phyloP scores from a whole-genome alignment of 2,329 filamentous ascomycete species.

The Calcarisporium arbuscula region DNA sequence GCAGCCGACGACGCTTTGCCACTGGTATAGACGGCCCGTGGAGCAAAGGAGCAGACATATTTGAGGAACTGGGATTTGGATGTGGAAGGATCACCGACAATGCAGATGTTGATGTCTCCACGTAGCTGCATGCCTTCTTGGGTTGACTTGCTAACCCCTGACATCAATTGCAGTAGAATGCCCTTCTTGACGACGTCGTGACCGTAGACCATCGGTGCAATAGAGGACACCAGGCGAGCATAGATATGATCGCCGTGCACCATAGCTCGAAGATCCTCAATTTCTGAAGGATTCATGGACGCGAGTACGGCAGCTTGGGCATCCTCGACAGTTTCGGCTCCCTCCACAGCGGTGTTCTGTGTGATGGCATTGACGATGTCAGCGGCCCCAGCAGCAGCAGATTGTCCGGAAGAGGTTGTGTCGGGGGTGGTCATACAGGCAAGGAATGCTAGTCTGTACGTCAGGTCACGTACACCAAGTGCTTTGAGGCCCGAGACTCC shows the following conservation, averaged over 20 bases:
- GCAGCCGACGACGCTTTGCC: constrained; percentile 96
- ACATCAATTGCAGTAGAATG: constrained; percentile 85
- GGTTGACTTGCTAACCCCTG: constrained; percentile 89
- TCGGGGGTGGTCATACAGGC: constrained; percentile 95
- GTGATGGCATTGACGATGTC: constrained; percentile 85
- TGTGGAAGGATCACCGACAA: constrained; percentile 94
- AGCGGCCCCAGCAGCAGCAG: constrained; percentile 54
- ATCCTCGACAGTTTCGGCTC: constrained; percentile 67
- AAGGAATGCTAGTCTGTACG: constrained; percentile 93
- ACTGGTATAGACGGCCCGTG: constrained; percentile 92
- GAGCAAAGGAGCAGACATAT: constrained; percentile 95
- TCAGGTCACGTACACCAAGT: constrained; percentile 88
- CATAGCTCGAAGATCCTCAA: constrained; percentile 86
- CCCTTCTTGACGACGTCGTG: constrained; percentile 98
- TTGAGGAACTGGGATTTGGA: constrained; percentile 98
- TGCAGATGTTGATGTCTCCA: constrained; percentile 98
- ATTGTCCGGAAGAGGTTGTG: constrained; percentile 70
- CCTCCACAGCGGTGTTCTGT: constrained; percentile 52
- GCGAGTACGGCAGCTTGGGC: constrained; percentile 83
- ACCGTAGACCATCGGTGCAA: constrained; percentile 95
- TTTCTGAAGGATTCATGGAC: constrained; percentile 79
- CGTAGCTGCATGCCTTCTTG: constrained; percentile 91
- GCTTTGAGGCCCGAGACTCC: constrained; percentile 87
- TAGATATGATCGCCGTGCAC: constrained; percentile 96
- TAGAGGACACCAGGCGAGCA: constrained; percentile 81